Evolutionary conservation across 2,329 filamentous ascomycete genomes (phyloP).

Genomic region (Fusarium abutilonis): DNA sequence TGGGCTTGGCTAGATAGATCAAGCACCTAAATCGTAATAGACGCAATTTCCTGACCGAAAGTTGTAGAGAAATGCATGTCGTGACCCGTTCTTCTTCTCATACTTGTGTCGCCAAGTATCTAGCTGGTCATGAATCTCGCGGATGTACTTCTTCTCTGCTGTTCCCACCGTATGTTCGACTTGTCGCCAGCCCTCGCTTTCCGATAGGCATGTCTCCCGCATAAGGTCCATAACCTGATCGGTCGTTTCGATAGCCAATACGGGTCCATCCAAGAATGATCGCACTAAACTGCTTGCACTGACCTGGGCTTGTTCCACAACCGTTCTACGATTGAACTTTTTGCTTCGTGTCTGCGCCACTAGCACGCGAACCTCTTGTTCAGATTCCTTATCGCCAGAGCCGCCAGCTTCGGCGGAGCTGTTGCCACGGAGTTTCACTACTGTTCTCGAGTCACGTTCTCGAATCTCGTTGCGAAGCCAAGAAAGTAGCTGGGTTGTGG

Average conservation of each 20-base stretch:
- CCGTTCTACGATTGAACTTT: slow-evolving; percentile 87
- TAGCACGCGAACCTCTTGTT: slow-evolving; percentile 85
- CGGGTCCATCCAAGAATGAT: slow-evolving; percentile 78
- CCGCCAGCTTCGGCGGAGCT: slow-evolving; percentile 45
- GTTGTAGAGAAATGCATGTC: slow-evolving; percentile 90
- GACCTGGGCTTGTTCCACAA: slow-evolving; percentile 80
- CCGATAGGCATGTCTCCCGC: slow-evolving; percentile 76
- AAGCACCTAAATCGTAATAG: slow-evolving; percentile 79
- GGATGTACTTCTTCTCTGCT: slow-evolving; percentile 82
- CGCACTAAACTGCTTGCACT: slow-evolving; percentile 71
- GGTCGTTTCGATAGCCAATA: slow-evolving; percentile 87
- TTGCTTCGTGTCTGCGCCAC: slow-evolving; percentile 85
- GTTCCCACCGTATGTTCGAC: slow-evolving; percentile 81
- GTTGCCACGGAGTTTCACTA: slow-evolving; percentile 54
- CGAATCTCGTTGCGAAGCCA: slow-evolving; percentile 86
- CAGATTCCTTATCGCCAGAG: slow-evolving; percentile 52
- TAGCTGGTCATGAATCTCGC: slow-evolving; percentile 83
- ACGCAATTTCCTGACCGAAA: slow-evolving; percentile 85
- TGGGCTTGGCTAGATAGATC: slow-evolving; percentile 3
- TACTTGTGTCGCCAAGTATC: slow-evolving; percentile 68
- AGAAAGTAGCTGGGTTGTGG: slow-evolving; percentile 74
- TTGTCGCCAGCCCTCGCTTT: slow-evolving; percentile 83
- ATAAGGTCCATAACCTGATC: slow-evolving; percentile 84
- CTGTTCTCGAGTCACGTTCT: slow-evolving; percentile 74
- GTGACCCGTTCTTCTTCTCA: slow-evolving; percentile 62